Evolutionary conservation across 306 rosid genomes (phyloP), one percentile per base, ranked within the genome.

Genomic region (Vigna hirtella): DNA sequence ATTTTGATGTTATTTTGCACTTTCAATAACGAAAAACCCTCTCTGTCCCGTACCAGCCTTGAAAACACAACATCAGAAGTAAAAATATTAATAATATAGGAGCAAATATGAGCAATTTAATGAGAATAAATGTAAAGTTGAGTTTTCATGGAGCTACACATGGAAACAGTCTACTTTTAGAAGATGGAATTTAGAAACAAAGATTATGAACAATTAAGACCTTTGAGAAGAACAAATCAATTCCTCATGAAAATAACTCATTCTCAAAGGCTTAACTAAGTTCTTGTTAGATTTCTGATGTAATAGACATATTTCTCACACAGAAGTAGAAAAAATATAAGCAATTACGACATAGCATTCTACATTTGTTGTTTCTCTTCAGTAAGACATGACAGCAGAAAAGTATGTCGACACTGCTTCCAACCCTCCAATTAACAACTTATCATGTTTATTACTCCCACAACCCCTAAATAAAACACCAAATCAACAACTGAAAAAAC

Each of bases 51-150:
- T 14, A 73, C 56, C 42, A 40, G 24, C 77, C 20, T 55, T 55
- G 9, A 43, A 72, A 72, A 36, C 22, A 30, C 34, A 30, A 34
- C 14, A 73, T 1, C 6, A 40, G 20, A 56, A 24, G 43, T 28
- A 24, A 57, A 57, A 9, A 22, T 55, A 22, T 14, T 15, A 73
- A 68, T 53, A 15, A 57, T 3, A 9, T 57, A 22, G 56, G 24
- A 38, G 40, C 15, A 34, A 72, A 72, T 52, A 18, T 72, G 49
- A 55, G 8, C 18, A 72, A 14, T 55, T 38, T 14, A 73, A 56
- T 57, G 55, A 22, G 66, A 40, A 57, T 22, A 28, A 73, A 57
- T 16, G 30, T 26, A 73, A 73, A 40, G n/a, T 70, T 43, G 34
- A 34, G 76, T 52, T n/a, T 16, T 38, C 6, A 51, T 9, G 9